phyloP scores from a whole-genome alignment of 495 filamentous ascomycete genomes.

The Cenococcum geophilum region DNA sequence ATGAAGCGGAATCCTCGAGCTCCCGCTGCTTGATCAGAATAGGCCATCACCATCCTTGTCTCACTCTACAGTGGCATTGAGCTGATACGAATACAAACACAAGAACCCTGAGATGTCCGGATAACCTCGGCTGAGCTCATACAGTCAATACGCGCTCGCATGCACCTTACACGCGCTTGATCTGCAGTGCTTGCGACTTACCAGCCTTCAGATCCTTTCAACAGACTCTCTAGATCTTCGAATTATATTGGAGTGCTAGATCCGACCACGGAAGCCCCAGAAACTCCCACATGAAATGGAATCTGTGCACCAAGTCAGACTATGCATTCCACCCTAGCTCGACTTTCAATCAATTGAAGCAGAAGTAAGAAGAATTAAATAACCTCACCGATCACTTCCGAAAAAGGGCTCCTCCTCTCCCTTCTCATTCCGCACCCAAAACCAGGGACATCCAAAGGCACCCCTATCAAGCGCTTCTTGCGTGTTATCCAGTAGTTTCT shows the following conservation, averaged over 20 bases:
- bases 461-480: constrained; percentile 54
- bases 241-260: constrained; percentile 21
- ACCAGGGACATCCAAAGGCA: constrained; percentile 71
- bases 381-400: constrained; percentile 61
- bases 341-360: not conserved
- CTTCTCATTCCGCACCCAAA: constrained; percentile 57
- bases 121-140: not conserved
- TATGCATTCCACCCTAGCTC: not conserved
- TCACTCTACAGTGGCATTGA: not conserved
- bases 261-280: constrained; percentile 36
- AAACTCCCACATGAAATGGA: constrained; percentile 35
- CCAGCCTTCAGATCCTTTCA: too few species aligned
- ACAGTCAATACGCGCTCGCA: too few species aligned
- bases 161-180: too few species aligned
- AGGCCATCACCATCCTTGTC: not conserved
- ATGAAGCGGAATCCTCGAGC: not conserved
- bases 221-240: constrained; percentile 22
- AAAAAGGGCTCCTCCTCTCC: constrained; percentile 65
- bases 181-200: too few species aligned
- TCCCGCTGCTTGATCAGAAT: not conserved
- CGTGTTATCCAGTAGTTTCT: constrained; percentile 52
- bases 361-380: not conserved
- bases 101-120: not conserved
- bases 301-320: constrained; percentile 12
- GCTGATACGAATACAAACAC: not conserved